A percentile compares a stretch with the other conserved stretches of the same genome.
Conservation (phyloP, 139 green algal species). For the Marvania coccoides region DNA sequence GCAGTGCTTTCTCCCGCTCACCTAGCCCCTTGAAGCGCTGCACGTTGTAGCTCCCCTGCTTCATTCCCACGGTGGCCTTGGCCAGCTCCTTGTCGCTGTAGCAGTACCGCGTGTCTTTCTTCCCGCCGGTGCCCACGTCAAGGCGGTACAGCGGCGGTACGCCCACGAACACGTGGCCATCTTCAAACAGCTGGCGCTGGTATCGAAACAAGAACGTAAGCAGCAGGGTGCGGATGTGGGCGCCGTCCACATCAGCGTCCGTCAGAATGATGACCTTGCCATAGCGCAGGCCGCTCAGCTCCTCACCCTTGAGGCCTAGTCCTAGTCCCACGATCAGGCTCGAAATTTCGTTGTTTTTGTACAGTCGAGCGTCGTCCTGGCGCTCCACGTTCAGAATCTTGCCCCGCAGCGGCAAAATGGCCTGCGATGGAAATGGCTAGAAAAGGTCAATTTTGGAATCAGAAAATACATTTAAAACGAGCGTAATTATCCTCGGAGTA, state of each 20-base stretch:
- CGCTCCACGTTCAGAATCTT: slow-evolving; percentile 98
- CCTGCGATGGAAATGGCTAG: slow-evolving; percentile 79
- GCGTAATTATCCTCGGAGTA: too few species aligned
- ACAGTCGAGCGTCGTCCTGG: slow-evolving; percentile 69
- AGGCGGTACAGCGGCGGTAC: slow-evolving; percentile 87
- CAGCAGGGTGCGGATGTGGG: slow-evolving; percentile 96
- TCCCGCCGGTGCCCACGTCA: slow-evolving; percentile 9
- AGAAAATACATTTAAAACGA: too few species aligned
- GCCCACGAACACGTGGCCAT: slow-evolving; percentile 88
- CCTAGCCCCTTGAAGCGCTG: slow-evolving; percentile 93
- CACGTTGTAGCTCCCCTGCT: slow-evolving; percentile 44
- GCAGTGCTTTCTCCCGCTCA: slow-evolving; percentile 39
- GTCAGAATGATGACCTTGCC: slow-evolving; percentile 91
- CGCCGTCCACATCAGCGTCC: slow-evolving; percentile 96
- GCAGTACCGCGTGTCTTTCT: slow-evolving; percentile 41
- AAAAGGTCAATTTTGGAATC: too few species aligned
- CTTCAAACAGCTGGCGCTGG: slow-evolving; percentile 69
- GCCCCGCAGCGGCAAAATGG: slow-evolving; percentile 88
- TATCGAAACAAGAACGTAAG: slow-evolving; percentile 98
- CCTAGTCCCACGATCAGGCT: slow-evolving; percentile 90
- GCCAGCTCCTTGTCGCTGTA: slow-evolving; percentile 70
- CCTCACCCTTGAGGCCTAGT: slow-evolving; percentile 69
- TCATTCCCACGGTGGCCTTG: slow-evolving; percentile 16
- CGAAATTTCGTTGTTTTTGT: slow-evolving; percentile 93
- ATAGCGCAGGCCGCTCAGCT: slow-evolving; percentile 26